phyloP scores from a whole-genome alignment of 2,329 filamentous ascomycete species.

The Penicillium sp. region DNA sequence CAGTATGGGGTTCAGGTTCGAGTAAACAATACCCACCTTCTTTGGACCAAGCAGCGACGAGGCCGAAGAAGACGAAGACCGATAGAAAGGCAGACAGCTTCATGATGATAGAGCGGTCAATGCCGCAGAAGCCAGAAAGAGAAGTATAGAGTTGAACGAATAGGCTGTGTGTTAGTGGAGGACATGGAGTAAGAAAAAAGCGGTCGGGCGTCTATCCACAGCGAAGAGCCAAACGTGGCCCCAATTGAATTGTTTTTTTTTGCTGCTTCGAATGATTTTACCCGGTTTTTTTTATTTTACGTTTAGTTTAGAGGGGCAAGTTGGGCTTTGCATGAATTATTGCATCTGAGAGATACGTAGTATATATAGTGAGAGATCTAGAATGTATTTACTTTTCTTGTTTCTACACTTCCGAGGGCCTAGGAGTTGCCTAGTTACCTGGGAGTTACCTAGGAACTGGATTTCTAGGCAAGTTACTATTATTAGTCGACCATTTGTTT shows the following conservation, averaged over 20 bases:
- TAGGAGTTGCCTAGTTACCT: not conserved
- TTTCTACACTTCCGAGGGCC: not conserved
- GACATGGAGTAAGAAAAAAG: conserved; percentile 10
- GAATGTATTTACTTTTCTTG: not conserved
- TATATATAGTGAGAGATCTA: not conserved
- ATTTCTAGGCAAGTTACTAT: not conserved
- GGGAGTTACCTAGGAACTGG: not conserved
- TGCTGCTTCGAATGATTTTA: not conserved
- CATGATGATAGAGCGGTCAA: conserved; percentile 53
- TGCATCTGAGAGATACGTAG: not conserved
- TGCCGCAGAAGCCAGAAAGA: conserved; percentile 19
- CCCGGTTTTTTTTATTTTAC: not conserved
- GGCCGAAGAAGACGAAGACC: conserved; percentile 65
- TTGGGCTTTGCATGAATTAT: conserved; percentile 1
- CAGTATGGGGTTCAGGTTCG: not conserved
- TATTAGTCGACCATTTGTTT: not conserved
- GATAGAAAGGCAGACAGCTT: conserved; percentile 64
- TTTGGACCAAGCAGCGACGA: conserved; percentile 78
- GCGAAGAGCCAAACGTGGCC: conserved; percentile 14
- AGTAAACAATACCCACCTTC: conserved; percentile 60
- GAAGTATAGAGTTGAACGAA: conserved; percentile 6
- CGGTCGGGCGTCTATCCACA: conserved; percentile 12
- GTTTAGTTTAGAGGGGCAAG: not conserved
- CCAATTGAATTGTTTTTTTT: conserved; percentile 16
- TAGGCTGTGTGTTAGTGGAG: conserved; percentile 7